These are phyloP conservation scores for Coemansia sp. DNA, from an alignment of 192 early-diverging fungal genomes.

Conservation along the genomic window DNA sequence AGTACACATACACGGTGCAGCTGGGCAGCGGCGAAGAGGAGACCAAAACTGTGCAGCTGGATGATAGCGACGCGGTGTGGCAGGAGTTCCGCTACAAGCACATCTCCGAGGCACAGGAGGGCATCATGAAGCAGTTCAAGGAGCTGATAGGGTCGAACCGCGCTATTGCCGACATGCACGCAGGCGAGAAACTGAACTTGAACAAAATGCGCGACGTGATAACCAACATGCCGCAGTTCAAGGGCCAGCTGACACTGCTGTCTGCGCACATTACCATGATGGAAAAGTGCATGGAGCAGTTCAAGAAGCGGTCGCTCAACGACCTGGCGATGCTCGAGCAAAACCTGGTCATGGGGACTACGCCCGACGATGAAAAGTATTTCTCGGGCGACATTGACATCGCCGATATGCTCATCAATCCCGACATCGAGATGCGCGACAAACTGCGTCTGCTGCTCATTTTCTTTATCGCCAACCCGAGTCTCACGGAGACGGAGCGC, in stretches of 20 bases:
- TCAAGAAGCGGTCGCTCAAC: conserved; percentile 41
- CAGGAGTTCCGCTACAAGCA: conserved; percentile 56
- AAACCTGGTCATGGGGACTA: conserved; percentile 53
- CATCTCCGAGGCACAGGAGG: conserved; percentile 54
- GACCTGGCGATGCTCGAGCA: conserved; percentile 56
- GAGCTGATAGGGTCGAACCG: conserved; percentile 46
- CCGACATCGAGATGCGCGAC: conserved; percentile 46
- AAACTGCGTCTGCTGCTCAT: conserved; percentile 41
- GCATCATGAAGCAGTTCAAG: conserved; percentile 45
- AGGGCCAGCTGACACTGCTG: conserved; percentile 45
- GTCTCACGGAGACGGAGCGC: conserved; percentile 41
- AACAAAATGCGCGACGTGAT: conserved; percentile 50
- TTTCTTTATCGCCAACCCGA: conserved; percentile 47
- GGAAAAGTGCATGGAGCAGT: conserved; percentile 55
- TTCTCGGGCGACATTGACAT: conserved; percentile 45
- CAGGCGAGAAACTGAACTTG: conserved; percentile 37
- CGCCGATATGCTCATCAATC: conserved; percentile 46
- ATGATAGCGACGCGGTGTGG: conserved; percentile 54
- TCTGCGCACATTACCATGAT: conserved; percentile 55
- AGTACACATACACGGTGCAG: conserved; percentile 43
- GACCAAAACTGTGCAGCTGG: conserved; percentile 38
- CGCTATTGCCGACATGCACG: conserved; percentile 37
- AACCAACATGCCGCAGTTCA: conserved; percentile 50
- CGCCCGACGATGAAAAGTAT: conserved; percentile 51
- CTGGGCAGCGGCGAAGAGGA: conserved; percentile 43